Evolutionary conservation across 2,329 filamentous ascomycete genomes (phyloP).

Genomic region (Zymoseptoria pseudotritici): DNA sequence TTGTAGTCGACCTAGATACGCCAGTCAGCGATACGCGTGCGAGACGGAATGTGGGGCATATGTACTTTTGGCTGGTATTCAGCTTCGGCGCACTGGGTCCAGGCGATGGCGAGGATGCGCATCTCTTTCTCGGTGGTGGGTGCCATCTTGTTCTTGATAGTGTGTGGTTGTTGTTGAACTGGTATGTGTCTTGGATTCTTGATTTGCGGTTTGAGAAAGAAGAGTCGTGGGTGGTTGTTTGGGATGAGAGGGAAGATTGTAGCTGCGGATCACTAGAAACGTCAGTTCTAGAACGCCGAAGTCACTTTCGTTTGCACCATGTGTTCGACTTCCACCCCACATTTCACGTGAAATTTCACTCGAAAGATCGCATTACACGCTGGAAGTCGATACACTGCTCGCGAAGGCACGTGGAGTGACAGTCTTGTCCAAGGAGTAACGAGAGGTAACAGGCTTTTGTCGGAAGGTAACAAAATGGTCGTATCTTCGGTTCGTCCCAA

Average conservation of each 20-base stretch:
- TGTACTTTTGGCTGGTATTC: slow-evolving; percentile 2
- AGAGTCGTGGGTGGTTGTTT: too few species aligned
- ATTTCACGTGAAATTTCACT: not conserved
- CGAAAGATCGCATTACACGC: not conserved
- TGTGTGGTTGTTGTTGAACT: not conserved
- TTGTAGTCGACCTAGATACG: slow-evolving; percentile 15
- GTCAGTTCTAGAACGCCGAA: not conserved
- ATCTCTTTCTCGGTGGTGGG: slow-evolving; percentile 4
- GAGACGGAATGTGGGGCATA: not conserved
- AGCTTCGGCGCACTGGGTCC: slow-evolving; percentile 4
- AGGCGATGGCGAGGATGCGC: slow-evolving; percentile 3
- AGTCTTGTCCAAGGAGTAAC: too few species aligned
- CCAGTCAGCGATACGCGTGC: not conserved
- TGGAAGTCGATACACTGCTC: too few species aligned
- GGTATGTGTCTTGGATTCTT: not conserved
- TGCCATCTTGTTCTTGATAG: not conserved
- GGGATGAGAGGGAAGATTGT: too few species aligned
- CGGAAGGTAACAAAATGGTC: too few species aligned
- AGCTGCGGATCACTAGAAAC: too few species aligned
- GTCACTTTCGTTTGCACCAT: not conserved
- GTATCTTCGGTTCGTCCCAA: too few species aligned
- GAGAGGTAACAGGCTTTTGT: too few species aligned
- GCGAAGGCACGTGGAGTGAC: too few species aligned
- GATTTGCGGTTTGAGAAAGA: too few species aligned
- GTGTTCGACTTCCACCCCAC: not conserved